These are phyloP conservation scores for Raddia guianensis DNA, from an alignment of 176 grass and related monocot species.

Conservation along the genomic window DNA sequence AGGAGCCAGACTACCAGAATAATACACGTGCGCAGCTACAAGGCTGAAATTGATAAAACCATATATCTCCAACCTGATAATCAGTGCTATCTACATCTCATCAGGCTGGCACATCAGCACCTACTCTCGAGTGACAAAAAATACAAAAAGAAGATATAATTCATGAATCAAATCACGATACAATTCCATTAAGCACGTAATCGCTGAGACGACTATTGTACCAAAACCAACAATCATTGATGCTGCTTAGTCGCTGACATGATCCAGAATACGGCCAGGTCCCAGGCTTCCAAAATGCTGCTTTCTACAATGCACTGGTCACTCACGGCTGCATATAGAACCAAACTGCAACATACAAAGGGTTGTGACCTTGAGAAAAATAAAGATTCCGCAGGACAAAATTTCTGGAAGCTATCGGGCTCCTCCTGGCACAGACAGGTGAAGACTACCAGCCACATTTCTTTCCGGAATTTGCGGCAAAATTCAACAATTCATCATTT, in stretches of 20 bases:
- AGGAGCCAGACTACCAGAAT: neutral
- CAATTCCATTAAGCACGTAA: neutral
- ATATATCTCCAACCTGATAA: neutral
- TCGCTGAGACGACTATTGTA: neutral
- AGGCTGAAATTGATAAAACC: neutral
- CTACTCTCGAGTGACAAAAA: slow-evolving; percentile 7
- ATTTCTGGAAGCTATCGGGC: neutral
- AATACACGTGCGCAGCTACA: neutral
- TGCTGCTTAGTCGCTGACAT: slow-evolving; percentile 19
- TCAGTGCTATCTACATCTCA: neutral
- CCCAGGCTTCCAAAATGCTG: neutral
- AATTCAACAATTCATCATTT: neutral
- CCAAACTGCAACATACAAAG: slow-evolving; percentile 29
- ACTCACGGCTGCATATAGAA: slow-evolving; percentile 12
- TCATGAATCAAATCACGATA: slow-evolving; percentile 4
- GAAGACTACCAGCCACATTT: neutral
- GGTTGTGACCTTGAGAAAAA: neutral
- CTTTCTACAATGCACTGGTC: slow-evolving; percentile 8
- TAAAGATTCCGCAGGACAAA: neutral
- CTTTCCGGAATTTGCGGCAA: neutral
- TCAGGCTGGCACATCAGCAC: slow-evolving; percentile 20
- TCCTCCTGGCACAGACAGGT: neutral
- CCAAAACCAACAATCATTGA: neutral
- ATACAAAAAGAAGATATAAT: neutral
- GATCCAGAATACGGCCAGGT: slow-evolving; percentile 12